Conservation (phyloP, 805 yeast genomes). For the Saccharomycopsis capsularis region DNA sequence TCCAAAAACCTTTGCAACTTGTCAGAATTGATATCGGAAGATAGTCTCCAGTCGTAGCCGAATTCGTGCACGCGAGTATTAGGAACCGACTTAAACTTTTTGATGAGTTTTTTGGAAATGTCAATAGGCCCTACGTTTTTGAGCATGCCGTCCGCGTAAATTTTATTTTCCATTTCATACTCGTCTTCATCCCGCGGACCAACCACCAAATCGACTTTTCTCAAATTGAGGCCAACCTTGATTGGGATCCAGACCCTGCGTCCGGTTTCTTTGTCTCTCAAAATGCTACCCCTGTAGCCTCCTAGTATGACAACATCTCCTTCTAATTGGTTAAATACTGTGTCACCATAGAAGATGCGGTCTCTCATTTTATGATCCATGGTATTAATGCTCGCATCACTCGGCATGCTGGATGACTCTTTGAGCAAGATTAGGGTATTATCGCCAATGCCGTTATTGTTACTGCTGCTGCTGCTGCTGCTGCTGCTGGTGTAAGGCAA, state of each 20-base stretch:
- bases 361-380: background rate
- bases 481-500: constrained; percentile 18
- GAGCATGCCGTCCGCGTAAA: constrained; percentile 71
- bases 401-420: too few species aligned
- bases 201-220: constrained; percentile 59
- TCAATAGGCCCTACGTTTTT: constrained; percentile 86
- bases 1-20: constrained; percentile 45
- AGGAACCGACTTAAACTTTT: constrained; percentile 46
- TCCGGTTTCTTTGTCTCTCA: constrained; percentile 56
- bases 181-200: constrained; percentile 76
- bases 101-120: constrained; percentile 54
- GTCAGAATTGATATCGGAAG: constrained; percentile 48
- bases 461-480: constrained; percentile 12
- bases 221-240: constrained; percentile 73
- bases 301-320: constrained; percentile 82
- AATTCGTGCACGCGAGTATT: constrained; percentile 58
- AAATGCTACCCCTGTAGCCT: constrained; percentile 79
- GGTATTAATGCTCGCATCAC: too few species aligned
- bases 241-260: constrained; percentile 81
- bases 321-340: constrained; percentile 51
- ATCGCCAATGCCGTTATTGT: background rate
- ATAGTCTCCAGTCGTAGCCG: constrained; percentile 93
- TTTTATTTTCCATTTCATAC: constrained; percentile 33
- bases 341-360: constrained; percentile 27
- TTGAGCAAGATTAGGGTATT: too few species aligned